Evolutionary conservation across 2,329 filamentous ascomycete genomes (phyloP).

Genomic region (Dendryphion nanum): DNA sequence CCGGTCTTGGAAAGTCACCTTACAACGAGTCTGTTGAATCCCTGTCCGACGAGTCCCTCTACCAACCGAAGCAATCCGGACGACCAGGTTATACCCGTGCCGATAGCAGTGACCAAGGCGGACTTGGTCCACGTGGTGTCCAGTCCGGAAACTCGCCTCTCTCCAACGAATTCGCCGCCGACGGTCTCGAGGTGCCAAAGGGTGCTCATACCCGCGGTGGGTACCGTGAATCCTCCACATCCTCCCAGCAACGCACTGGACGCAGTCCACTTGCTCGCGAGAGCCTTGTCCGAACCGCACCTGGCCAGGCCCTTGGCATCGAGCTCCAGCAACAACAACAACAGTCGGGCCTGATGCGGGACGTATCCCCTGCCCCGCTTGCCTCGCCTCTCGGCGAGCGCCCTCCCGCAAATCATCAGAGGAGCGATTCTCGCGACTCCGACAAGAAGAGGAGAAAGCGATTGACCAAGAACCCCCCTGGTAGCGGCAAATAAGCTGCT

Average conservation of each 20-base stretch:
- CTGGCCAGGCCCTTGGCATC: slow-evolving; percentile 28
- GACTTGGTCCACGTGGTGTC: slow-evolving; percentile 9
- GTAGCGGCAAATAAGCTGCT: slow-evolving; percentile 9
- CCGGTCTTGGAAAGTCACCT: slow-evolving; percentile 15
- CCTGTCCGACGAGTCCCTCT: slow-evolving; percentile 35
- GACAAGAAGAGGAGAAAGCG: slow-evolving; percentile 33
- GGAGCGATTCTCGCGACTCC: slow-evolving; percentile 33
- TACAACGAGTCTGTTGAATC: slow-evolving; percentile 38
- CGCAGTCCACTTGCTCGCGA: slow-evolving; percentile 47
- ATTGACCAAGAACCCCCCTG: slow-evolving; percentile 34
- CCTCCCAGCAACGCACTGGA: slow-evolving; percentile 31
- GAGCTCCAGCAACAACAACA: slow-evolving; percentile 38
- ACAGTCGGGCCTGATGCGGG: slow-evolving; percentile 31
- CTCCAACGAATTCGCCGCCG: slow-evolving; percentile 23
- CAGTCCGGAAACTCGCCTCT: slow-evolving; percentile 28
- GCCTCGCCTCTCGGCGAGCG: slow-evolving; percentile 11
- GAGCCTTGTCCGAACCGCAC: slow-evolving; percentile 40
- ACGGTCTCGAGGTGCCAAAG: slow-evolving; percentile 28
- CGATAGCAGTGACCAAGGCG: slow-evolving; percentile 11
- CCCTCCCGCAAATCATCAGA: slow-evolving; percentile 17
- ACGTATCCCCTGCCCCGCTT: slow-evolving; percentile 30
- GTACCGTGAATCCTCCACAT: slow-evolving; percentile 12
- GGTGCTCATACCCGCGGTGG: slow-evolving; percentile 19
- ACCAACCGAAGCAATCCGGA: slow-evolving; percentile 25
- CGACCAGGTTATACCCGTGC: slow-evolving; percentile 21